Conservation (phyloP, 257 asterid species). For the Petrea volubilis region DNA sequence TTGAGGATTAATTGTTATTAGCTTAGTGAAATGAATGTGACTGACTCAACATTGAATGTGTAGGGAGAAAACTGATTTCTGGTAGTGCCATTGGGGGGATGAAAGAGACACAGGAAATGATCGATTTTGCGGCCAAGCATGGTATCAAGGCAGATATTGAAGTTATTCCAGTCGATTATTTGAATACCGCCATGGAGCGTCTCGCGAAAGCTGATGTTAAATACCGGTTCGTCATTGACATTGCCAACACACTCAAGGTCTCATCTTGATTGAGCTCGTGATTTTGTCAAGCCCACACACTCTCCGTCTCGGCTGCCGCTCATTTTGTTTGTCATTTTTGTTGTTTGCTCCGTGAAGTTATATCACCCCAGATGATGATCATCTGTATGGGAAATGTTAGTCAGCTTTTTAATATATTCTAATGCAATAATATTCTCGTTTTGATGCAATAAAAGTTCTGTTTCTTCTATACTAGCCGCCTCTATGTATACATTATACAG, state of each 20-base stretch:
- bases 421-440: too few species aligned
- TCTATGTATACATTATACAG: too few species aligned
- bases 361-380: too few species aligned
- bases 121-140: conserved; percentile 47
- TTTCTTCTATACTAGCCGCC: too few species aligned
- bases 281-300: too few species aligned
- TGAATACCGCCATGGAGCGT: conserved; percentile 43
- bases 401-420: too few species aligned
- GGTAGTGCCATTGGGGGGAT: conserved; percentile 48
- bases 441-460: too few species aligned
- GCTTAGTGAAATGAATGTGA: neutral
- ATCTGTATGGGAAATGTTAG: too few species aligned
- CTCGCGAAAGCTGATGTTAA: conserved; percentile 41
- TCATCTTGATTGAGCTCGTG: neutral
- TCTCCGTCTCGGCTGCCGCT: too few species aligned
- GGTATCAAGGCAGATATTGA: conserved; percentile 44
- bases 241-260: conserved; percentile 32
- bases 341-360: too few species aligned
- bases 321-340: too few species aligned
- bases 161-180: conserved; percentile 36
- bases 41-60: neutral
- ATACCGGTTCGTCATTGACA: conserved; percentile 52
- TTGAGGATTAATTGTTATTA: too few species aligned
- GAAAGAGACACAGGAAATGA: conserved; percentile 48
- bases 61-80: conserved; percentile 38